phyloP scores from a whole-genome alignment of 2,329 filamentous ascomycete species.

The Fusarium sp. region DNA sequence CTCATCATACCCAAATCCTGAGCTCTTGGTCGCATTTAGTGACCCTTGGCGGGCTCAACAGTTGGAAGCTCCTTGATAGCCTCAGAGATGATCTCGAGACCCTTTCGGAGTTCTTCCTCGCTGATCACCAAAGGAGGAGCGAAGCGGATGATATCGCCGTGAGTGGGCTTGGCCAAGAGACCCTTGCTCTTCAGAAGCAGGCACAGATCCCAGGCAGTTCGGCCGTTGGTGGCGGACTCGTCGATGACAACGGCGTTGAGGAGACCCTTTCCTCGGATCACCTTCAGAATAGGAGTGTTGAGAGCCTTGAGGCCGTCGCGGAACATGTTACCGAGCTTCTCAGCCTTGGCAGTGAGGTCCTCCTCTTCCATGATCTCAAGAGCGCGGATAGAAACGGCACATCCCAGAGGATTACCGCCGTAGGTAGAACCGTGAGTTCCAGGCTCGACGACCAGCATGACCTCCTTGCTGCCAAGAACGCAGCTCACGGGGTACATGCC shows the following conservation, averaged over 20 bases:
- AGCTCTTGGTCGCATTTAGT: conserved; percentile 48
- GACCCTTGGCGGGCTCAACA: conserved; percentile 54
- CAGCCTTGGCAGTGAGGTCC: conserved; percentile 84
- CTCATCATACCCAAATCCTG: conserved; percentile 37
- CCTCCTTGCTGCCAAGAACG: conserved; percentile 86
- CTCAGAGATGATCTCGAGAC: conserved; percentile 83
- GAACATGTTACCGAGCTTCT: conserved; percentile 85
- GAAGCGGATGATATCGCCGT: conserved; percentile 97
- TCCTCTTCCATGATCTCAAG: conserved; percentile 95
- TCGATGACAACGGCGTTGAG: conserved; percentile 98
- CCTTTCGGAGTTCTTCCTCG: conserved; percentile 83
- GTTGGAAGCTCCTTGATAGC: conserved; percentile 84
- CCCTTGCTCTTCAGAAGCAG: conserved; percentile 96
- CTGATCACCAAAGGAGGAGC: conserved; percentile 97
- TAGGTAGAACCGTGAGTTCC: conserved; percentile 99
- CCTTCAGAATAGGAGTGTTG: conserved; percentile 82
- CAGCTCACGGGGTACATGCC: conserved; percentile 99
- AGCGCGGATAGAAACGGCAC: conserved; percentile 93
- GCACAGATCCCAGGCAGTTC: conserved; percentile 96
- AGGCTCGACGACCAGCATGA: conserved; percentile 96
- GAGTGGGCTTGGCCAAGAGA: conserved; percentile 96
- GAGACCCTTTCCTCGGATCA: conserved; percentile 90
- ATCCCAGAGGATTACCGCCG: conserved; percentile 95
- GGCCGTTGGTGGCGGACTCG: conserved; percentile 84
- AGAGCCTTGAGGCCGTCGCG: conserved; percentile 81